Evolutionary conservation across 176 grass and related monocot species (phyloP).

Genomic region (Oropetium thomaeum): DNA sequence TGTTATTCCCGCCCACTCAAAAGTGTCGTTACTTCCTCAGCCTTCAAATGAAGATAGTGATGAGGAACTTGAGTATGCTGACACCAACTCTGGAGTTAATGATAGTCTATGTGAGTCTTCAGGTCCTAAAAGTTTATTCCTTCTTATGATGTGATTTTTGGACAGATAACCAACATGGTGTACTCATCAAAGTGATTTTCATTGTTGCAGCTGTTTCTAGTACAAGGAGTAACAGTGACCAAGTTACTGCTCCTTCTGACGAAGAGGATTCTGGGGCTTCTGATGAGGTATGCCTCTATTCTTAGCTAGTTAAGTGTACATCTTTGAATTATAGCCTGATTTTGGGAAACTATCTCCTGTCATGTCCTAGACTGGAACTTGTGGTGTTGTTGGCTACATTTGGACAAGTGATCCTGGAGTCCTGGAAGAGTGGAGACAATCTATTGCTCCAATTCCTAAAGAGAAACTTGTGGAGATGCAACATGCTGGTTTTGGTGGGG

Average conservation of each 20-base stretch:
- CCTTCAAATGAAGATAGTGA: slow-evolving; percentile 92
- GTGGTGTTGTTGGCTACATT: slow-evolving; percentile 71
- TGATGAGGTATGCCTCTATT: slow-evolving; percentile 50
- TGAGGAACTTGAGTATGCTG: slow-evolving; percentile 96
- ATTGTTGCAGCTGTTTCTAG: slow-evolving; percentile 71
- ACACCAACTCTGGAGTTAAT: slow-evolving; percentile 71
- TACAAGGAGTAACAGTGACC: slow-evolving; percentile 53
- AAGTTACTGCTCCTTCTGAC: slow-evolving; percentile 38
- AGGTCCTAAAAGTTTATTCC: background rate
- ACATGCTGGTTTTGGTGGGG: slow-evolving; percentile 32
- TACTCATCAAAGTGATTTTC: slow-evolving; percentile 24
- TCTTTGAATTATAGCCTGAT: slow-evolving; percentile 24
- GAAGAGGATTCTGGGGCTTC: slow-evolving; percentile 37
- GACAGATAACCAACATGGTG: slow-evolving; percentile 18
- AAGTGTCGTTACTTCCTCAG: slow-evolving; percentile 80
- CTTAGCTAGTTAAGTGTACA: slow-evolving; percentile 1
- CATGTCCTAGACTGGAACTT: slow-evolving; percentile 52
- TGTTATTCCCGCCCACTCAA: slow-evolving; percentile 75
- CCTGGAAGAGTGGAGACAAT: slow-evolving; percentile 86
- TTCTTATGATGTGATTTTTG: slow-evolving; percentile 10
- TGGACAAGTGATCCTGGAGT: slow-evolving; percentile 73
- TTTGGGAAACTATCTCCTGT: background rate
- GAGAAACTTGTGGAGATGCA: slow-evolving; percentile 67
- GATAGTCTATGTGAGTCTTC: slow-evolving; percentile 75
- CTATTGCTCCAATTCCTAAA: slow-evolving; percentile 78